Percentiles rank a stretch among this genome's conserved stretches.
These are phyloP conservation scores for Candida boleticola DNA, from an alignment of 805 yeast species.

Conservation along the genomic window DNA sequence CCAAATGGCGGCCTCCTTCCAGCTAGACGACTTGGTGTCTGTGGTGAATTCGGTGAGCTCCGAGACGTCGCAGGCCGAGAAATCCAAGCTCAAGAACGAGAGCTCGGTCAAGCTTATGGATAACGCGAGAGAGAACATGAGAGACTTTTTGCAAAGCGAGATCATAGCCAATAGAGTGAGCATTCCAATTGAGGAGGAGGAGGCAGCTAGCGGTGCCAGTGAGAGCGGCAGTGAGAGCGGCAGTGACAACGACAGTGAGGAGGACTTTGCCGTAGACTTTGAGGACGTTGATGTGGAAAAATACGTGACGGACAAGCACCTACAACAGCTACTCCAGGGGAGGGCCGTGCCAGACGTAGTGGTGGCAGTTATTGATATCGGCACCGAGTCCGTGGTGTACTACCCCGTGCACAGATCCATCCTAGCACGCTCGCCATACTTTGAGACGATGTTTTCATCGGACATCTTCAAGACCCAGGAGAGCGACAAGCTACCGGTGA, in stretches of 20 bases:
- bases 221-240: too few relatives aligned
- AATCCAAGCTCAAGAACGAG: slow-evolving; percentile 29
- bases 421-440: slow-evolving; percentile 60
- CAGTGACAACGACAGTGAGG: background rate
- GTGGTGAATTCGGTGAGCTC: slow-evolving; percentile 27
- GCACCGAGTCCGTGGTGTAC: slow-evolving; percentile 18
- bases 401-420: slow-evolving; percentile 69
- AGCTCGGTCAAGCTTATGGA: slow-evolving; percentile 32
- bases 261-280: slow-evolving; percentile 23
- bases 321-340: slow-evolving; percentile 18
- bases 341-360: slow-evolving; percentile 47
- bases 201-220: too few relatives aligned
- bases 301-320: slow-evolving; percentile 19
- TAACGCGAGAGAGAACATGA: slow-evolving; percentile 32
- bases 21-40: slow-evolving; percentile 34
- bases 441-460: slow-evolving; percentile 59
- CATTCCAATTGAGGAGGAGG: slow-evolving; percentile 7
- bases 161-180: slow-evolving; percentile 19
- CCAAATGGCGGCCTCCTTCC: slow-evolving; percentile 16
- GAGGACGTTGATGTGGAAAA: slow-evolving; percentile 26
- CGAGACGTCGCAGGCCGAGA: slow-evolving; percentile 17
- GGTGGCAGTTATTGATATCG: slow-evolving; percentile 30
- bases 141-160: slow-evolving; percentile 20
- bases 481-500: slow-evolving; percentile 20
- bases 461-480: slow-evolving; percentile 18